Evolutionary conservation across 805 yeast genomes (phyloP).

Genomic region (Schwanniomyces occidentalis): DNA sequence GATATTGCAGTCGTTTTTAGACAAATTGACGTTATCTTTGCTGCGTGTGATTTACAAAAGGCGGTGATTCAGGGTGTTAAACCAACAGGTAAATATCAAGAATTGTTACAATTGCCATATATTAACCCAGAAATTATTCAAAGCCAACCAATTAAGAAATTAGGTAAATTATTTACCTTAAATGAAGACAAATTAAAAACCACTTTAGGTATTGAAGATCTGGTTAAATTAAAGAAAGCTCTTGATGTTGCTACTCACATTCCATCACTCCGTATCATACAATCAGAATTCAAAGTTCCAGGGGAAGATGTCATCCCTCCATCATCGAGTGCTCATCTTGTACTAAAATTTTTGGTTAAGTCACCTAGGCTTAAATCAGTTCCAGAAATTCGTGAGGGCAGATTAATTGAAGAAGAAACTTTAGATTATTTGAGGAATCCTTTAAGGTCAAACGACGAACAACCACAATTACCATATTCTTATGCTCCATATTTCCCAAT

Average conservation of each 20-base stretch:
- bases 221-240: constrained; percentile 46
- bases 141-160: constrained; percentile 49
- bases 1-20: constrained; percentile 84
- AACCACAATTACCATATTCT: constrained; percentile 68
- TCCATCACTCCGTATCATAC: constrained; percentile 67
- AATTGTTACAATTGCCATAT: constrained; percentile 79
- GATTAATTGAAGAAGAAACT: constrained; percentile 57
- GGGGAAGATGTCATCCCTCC: constrained; percentile 81
- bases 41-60: constrained; percentile 66
- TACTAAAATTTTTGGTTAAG: constrained; percentile 70
- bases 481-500: constrained; percentile 78
- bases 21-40: constrained; percentile 60
- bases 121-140: constrained; percentile 52
- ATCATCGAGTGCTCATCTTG: constrained; percentile 67
- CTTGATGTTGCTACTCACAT: constrained; percentile 59
- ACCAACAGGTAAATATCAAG: constrained; percentile 52
- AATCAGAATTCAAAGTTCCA: constrained; percentile 78
- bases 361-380: constrained; percentile 69
- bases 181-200: constrained; percentile 55
- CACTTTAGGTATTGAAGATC: constrained; percentile 55
- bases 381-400: constrained; percentile 42
- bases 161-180: constrained; percentile 68
- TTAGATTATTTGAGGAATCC: constrained; percentile 75
- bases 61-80: constrained; percentile 75
- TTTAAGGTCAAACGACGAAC: constrained; percentile 58